Evolutionary conservation across 768 basidiomycete genomes (phyloP), one percentile per base, ranked within the genome.

Genomic region (Lactifluus echinatus): DNA sequence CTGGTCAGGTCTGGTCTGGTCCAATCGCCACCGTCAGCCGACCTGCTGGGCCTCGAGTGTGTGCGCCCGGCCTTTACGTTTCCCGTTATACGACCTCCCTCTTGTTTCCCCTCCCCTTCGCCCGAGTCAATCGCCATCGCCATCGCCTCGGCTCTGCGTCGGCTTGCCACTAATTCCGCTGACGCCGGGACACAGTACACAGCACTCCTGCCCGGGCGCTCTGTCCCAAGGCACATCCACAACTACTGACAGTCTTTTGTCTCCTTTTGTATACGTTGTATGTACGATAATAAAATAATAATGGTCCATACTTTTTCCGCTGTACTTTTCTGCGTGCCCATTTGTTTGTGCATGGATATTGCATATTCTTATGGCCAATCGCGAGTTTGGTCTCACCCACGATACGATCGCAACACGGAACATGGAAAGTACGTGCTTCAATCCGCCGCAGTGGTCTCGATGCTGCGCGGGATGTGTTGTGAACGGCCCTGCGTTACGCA

Each of bases 1-100:
- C 53, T 42, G 46, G 53, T 55, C 55, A 59, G 58, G 53, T 44
- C 58, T 49, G 36, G 54, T 47, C 58, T 49, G 42, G 54, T 47
- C 53, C 57, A 59, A 59, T 54, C 57, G 57, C 52, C 57, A 52
- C 56, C 19, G 52, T 58, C 52, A 58, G 57, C 57, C 57, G 51
- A 58, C 57, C 36, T 53, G 46, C 34, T 50, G 57, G 50, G 51
- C 36, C 57, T 42, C 51, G 24, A 26, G 17, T 31, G 26, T 29
- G n/a, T 48, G 4, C 29, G 4, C 21, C 53, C 45, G 46, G 54
- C 15, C n/a, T 58, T 53, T 58, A 57, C 57, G 57, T 58, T 53
- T 58, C 21, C 11, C n/a, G n/a, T n/a, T n/a, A 2, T 31, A 7
- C 4, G 21, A 11, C 21, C 34, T 11, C 1, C n/a, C 8, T 40